Base-by-base conservation (phyloP, 2,329 filamentous ascomycete species). In the Penicillium sp. region DNA sequence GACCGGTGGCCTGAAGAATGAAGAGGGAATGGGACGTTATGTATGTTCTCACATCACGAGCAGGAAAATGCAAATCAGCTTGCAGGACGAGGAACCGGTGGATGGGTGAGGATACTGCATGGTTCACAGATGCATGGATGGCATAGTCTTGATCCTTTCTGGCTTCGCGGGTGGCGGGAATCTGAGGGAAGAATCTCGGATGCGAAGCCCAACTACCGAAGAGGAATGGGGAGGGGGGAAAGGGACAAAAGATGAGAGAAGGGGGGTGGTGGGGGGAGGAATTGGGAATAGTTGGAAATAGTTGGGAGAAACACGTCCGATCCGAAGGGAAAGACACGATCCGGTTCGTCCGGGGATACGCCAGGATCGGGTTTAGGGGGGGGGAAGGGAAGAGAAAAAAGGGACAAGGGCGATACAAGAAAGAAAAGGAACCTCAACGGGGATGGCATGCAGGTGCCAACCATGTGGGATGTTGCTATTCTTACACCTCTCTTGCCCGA, bases 361-460 rank as follows among this genome's bases (percentile, higher is more conserved):
- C n/a, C n/a, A n/a, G n/a, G n/a, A n/a, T n/a, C n/a, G n/a, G n/a
- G n/a, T n/a, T n/a, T n/a, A n/a, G n/a, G n/a, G n/a, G n/a, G n/a
- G n/a, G n/a, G n/a, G n/a, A n/a, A n/a, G n/a, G n/a, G 15, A 26
- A 25, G 28, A 39, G 34, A 34, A 20, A 32, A 16, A 39, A 33
- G 30, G 32, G 32, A 37, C 16, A n/a, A 16, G 23, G n/a, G 13
- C 3, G 10, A 14, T 21, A 39, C 23, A 33, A 14, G 29, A 28
- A 29, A 31, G 29, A 34, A 30, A 30, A 14, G 16, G 16, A 40
- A 42, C 35, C 34, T 8, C 9, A 20, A 31, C 23, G 27, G 18
- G 26, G 28, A 56, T 53, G 49, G 50, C 43, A 49, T 53, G 51
- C 54, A 59, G 52, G 41, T 62, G 57, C 57, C 58, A 61, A 60